Percentiles rank a stretch among this genome's conserved stretches.
Evolutionary conservation across 768 basidiomycete species (phyloP).

Genomic region (Mrakia hoshinonis): DNA sequence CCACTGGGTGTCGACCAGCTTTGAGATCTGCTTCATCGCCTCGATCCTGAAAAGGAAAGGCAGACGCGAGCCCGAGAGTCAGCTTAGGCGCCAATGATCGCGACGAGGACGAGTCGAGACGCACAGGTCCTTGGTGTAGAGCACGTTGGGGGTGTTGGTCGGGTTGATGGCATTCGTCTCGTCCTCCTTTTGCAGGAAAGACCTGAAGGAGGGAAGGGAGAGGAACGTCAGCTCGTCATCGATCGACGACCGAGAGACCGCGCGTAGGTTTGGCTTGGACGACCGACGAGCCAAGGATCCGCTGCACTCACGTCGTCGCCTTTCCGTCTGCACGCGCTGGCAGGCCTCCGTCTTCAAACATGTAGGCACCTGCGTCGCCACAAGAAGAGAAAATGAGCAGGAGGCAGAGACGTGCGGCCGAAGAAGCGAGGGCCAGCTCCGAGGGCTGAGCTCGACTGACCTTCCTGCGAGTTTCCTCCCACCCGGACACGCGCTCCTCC

Average conservation of each 20-base stretch:
- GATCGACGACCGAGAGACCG: no score
- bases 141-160: constrained; percentile 39
- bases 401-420: background rate
- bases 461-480: constrained; percentile 75
- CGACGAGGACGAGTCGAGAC: background rate
- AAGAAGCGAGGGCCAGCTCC: background rate
- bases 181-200: constrained; percentile 27
- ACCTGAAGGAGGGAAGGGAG: constrained; percentile 1
- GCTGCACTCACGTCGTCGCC: background rate
- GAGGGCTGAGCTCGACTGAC: constrained; percentile 25
- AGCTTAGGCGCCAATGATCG: background rate
- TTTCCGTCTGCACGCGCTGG: background rate
- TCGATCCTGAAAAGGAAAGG: constrained; percentile 37
- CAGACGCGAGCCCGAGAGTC: background rate
- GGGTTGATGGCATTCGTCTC: constrained; percentile 1
- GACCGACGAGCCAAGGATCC: background rate
- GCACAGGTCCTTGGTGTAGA: constrained; percentile 37
- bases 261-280: background rate
- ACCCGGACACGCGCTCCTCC: constrained; percentile 55
- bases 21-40: constrained; percentile 54
- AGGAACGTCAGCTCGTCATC: no score
- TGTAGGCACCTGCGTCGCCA: background rate
- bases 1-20: constrained; percentile 57
- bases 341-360: background rate
- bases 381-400: background rate